Evolutionary conservation across 2,329 filamentous ascomycete genomes (phyloP).

Genomic region (Coniochaeta hoffmannii): DNA sequence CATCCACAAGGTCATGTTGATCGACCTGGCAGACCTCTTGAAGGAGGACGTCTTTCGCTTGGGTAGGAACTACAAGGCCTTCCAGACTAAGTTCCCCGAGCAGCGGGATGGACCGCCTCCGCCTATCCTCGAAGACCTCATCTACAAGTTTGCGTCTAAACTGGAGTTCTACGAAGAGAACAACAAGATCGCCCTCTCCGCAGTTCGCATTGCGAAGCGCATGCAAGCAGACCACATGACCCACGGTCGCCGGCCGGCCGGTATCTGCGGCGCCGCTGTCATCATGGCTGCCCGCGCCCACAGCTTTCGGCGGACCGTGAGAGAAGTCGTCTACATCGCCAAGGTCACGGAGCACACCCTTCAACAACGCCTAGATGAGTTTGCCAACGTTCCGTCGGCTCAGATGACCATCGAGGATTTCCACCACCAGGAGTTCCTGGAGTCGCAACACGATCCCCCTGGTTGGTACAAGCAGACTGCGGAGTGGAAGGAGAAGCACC

Average conservation of each 20-base stretch:
- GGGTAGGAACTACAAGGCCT: conserved; percentile 81
- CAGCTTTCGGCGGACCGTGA: conserved; percentile 87
- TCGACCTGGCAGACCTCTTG: conserved; percentile 82
- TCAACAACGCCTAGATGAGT: conserved; percentile 84
- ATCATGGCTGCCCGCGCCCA: conserved; percentile 96
- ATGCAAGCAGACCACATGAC: conserved; percentile 99
- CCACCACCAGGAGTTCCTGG: conserved; percentile 52
- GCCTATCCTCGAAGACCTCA: conserved; percentile 81
- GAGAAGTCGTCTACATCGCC: conserved; percentile 96
- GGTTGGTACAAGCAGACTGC: conserved; percentile 64
- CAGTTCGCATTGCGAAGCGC: conserved; percentile 76
- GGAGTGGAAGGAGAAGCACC: conserved; percentile 39
- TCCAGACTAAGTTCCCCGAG: conserved; percentile 61
- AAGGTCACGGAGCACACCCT: conserved; percentile 94
- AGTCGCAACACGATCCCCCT: conserved; percentile 64
- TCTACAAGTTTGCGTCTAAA: conserved; percentile 83
- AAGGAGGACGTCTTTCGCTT: conserved; percentile 87
- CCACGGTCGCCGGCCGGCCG: conserved; percentile 84
- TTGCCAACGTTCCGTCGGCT: conserved; percentile 78
- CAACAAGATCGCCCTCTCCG: conserved; percentile 79
- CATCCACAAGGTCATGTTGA: conserved; percentile 82
- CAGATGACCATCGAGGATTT: conserved; percentile 80
- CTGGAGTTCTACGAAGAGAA: conserved; percentile 83
- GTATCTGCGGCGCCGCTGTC: conserved; percentile 88
- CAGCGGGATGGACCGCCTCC: conserved; percentile 46